Percentiles rank a stretch among this genome's conserved stretches.
These are phyloP conservation scores for Aspergillus sp. DNA, from an alignment of 2,329 filamentous ascomycete genomes.

Conservation along the genomic window DNA sequence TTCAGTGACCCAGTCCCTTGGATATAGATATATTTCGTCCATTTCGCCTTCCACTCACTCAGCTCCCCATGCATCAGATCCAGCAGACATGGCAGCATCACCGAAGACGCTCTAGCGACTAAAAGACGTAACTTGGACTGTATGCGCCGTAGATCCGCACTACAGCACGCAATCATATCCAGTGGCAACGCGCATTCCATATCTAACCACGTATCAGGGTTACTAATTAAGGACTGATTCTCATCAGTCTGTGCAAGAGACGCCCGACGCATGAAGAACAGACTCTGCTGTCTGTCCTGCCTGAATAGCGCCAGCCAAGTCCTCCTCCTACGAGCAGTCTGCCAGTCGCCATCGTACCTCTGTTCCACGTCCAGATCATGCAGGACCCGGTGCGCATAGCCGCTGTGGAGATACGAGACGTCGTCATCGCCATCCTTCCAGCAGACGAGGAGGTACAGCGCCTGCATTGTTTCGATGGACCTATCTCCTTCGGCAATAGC, in stretches of 20 bases:
- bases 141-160: not conserved
- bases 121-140: not conserved
- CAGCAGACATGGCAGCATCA: not conserved
- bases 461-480: conserved; percentile 5
- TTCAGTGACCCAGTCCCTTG: too few relatives aligned
- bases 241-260: not conserved
- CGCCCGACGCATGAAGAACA: conserved; percentile 2
- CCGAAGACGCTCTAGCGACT: not conserved
- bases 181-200: not conserved
- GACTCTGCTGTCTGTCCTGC: conserved; percentile 4
- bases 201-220: not conserved
- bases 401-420: conserved; percentile 8
- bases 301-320: conserved; percentile 2
- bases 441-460: conserved; percentile 5
- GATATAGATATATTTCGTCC: not conserved
- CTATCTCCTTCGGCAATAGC: not conserved
- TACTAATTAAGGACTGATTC: not conserved
- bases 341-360: not conserved
- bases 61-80: not conserved
- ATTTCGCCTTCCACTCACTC: not conserved
- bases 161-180: not conserved
- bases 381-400: conserved; percentile 1
- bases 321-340: not conserved
- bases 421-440: conserved; percentile 8
- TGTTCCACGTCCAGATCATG: not conserved